These are phyloP conservation scores for Sporothrix curviconia DNA, from an alignment of 2,329 filamentous ascomycete genomes.

Conservation along the genomic window DNA sequence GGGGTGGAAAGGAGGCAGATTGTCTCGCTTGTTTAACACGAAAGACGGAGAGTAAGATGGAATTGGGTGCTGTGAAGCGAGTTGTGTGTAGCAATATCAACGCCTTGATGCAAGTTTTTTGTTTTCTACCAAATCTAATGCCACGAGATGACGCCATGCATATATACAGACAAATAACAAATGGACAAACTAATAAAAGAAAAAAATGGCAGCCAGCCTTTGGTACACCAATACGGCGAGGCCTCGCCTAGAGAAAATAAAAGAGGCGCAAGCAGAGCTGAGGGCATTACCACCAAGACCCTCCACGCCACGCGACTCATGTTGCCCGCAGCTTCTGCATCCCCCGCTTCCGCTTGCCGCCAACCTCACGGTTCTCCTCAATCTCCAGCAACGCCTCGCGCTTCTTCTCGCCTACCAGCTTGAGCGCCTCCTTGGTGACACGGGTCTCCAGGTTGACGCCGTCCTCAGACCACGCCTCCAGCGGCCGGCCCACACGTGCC, in stretches of 20 bases:
- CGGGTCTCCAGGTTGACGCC: constrained; percentile 90
- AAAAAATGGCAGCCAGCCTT: neutral
- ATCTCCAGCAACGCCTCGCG: constrained; percentile 84
- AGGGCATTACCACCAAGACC: no score
- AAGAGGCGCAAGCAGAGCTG: no score
- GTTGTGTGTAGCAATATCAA: neutral
- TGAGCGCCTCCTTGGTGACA: constrained; percentile 77
- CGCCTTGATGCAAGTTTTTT: neutral
- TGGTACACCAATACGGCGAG: no score
- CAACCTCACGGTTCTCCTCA: constrained; percentile 84
- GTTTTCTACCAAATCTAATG: neutral
- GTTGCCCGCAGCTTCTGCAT: constrained; percentile 47
- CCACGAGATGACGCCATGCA: neutral
- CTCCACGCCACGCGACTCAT: neutral
- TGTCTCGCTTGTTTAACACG: neutral
- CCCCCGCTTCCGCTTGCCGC: constrained; percentile 67
- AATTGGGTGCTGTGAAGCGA: neutral
- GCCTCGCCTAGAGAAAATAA: no score
- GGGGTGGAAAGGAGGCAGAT: no score
- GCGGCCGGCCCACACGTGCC: constrained; percentile 66
- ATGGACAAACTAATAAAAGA: neutral
- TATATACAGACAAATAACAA: neutral
- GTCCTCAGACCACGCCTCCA: constrained; percentile 82
- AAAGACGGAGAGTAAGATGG: neutral
- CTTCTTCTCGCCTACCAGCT: constrained; percentile 92